Evolutionary conservation across 345 rosid genomes (phyloP).

Genomic region (Boechera retrofracta): DNA sequence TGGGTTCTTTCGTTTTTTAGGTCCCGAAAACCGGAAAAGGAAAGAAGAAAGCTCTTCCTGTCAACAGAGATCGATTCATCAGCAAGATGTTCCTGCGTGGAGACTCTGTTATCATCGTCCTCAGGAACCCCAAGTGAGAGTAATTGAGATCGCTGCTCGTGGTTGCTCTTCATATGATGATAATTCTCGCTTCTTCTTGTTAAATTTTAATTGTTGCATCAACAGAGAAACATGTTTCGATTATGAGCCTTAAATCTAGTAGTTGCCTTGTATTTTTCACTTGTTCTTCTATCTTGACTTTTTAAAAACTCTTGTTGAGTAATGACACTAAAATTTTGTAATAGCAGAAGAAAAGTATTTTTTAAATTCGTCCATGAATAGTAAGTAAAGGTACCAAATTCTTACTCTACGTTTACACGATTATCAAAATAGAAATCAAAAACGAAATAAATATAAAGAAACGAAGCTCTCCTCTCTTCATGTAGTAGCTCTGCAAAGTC

Average conservation of each 20-base stretch:
- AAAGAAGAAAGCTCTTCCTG: conserved; percentile 94
- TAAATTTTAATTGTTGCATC: conserved; percentile 17
- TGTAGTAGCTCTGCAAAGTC: conserved; percentile 24
- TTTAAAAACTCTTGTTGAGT: not conserved
- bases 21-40: conserved; percentile 97
- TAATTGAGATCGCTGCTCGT: not conserved
- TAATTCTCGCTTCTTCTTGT: not conserved
- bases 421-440: conserved; percentile 29
- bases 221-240: not conserved
- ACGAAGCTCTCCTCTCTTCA: conserved; percentile 11
- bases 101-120: conserved; percentile 95
- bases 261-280: not conserved
- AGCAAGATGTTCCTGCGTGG: conserved; percentile 99
- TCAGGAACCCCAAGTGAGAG: conserved; percentile 87
- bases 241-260: not conserved
- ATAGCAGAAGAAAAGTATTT: conserved; percentile 13
- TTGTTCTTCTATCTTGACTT: conserved; percentile 7
- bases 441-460: conserved; percentile 27
- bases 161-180: not conserved
- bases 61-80: conserved; percentile 94
- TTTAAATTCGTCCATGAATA: conserved; percentile 36
- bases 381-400: conserved; percentile 29
- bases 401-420: conserved; percentile 41
- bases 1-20: conserved; percentile 42
- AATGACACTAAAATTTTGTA: conserved; percentile 18